These are phyloP conservation scores for Scheffersomyces illinoinensis DNA, from an alignment of 1,139 yeast genomes.

Conservation along the genomic window DNA sequence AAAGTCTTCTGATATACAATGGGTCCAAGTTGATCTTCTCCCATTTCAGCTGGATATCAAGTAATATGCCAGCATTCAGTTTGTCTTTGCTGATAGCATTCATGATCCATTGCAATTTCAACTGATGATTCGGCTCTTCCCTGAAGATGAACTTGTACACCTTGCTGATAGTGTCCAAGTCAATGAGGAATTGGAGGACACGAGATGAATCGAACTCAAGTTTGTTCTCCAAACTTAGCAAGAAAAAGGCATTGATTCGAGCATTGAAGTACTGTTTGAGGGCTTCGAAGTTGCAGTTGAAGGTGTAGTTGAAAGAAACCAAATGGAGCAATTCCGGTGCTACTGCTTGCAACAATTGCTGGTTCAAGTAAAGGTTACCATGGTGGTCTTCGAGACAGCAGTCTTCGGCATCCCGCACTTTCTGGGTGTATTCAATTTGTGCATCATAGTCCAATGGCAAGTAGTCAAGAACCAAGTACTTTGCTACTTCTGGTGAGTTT, in stretches of 20 bases:
- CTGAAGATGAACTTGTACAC: slow-evolving; percentile 1
- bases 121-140: background rate
- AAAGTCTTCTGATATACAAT: background rate
- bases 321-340: background rate
- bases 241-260: background rate
- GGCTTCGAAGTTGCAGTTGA: slow-evolving; percentile 1
- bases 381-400: background rate
- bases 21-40: background rate
- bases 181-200: background rate
- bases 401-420: background rate
- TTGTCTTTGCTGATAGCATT: background rate
- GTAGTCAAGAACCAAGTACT: background rate
- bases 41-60: background rate
- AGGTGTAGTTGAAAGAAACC: background rate
- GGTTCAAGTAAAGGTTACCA: background rate
- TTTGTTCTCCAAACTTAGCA: background rate
- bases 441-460: background rate
- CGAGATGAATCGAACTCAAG: background rate
- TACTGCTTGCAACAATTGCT: background rate
- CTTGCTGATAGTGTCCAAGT: background rate
- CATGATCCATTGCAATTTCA: slow-evolving; percentile 1
- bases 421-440: background rate
- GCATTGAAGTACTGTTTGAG: background rate
- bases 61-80: background rate
- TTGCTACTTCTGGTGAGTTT: background rate